Evolutionary conservation across 169 alveolate species (phyloP).

Genomic region (Plasmodium fragile): DNA sequence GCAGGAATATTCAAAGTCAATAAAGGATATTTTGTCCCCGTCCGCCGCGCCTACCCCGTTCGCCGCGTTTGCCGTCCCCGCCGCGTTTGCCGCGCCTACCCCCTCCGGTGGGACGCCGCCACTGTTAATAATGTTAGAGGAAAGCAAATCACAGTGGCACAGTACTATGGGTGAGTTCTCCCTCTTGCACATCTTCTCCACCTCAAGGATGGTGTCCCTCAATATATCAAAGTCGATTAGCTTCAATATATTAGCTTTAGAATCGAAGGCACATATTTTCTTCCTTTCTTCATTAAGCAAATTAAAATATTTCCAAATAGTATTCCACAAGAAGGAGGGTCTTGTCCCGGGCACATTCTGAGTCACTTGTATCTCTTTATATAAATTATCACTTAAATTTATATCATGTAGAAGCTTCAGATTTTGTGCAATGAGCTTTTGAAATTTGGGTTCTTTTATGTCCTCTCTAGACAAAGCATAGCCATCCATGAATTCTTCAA

Average conservation of each 20-base stretch:
- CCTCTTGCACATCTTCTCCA: slow-evolving; percentile 76
- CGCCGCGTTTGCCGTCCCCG: background rate
- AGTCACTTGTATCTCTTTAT: slow-evolving; percentile 38
- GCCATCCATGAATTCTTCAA: slow-evolving; percentile 87
- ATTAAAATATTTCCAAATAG: slow-evolving; percentile 81
- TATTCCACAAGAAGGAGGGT: slow-evolving; percentile 80
- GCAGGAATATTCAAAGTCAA: slow-evolving; percentile 85
- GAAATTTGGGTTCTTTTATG: slow-evolving; percentile 65
- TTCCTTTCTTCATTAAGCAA: slow-evolving; percentile 40
- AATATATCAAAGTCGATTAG: slow-evolving; percentile 15
- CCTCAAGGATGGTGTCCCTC: slow-evolving; percentile 18
- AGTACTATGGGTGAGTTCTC: slow-evolving; percentile 84
- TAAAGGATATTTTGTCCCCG: slow-evolving; percentile 26
- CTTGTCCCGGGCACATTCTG: slow-evolving; percentile 39
- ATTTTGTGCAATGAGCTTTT: slow-evolving; percentile 78
- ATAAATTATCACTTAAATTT: slow-evolving; percentile 71
- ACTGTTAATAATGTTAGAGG: slow-evolving; percentile 79
- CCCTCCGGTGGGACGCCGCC: slow-evolving; percentile 2
- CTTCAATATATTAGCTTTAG: slow-evolving; percentile 42
- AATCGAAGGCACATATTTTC: background rate
- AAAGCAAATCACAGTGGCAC: slow-evolving; percentile 83
- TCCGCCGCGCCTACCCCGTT: background rate
- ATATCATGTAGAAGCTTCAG: slow-evolving; percentile 75
- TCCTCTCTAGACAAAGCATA: slow-evolving; percentile 80
- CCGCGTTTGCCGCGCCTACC: background rate